phyloP scores from a whole-genome alignment of 106 monocot genomes.

The Hemerocallis citrina region DNA sequence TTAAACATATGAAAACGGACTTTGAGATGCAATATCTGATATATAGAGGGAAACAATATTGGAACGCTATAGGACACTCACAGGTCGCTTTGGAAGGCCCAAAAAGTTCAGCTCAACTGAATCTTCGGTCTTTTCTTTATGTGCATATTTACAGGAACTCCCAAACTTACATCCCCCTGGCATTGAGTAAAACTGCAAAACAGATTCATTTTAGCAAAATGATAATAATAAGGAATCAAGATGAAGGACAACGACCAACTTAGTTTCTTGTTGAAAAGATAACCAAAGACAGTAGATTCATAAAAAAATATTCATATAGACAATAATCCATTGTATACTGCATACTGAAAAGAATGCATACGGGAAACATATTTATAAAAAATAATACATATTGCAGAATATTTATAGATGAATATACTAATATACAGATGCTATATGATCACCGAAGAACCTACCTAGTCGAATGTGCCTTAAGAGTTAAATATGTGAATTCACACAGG shows the following conservation, averaged over 20 bases:
- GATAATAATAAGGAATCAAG: neutral
- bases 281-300: neutral
- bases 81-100: slow-evolving; percentile 64
- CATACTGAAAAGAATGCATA: too few relatives aligned
- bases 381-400: too few relatives aligned
- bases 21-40: neutral
- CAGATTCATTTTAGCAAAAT: neutral
- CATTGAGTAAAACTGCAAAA: slow-evolving; percentile 46
- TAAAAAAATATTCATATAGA: neutral
- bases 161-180: slow-evolving; percentile 65
- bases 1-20: neutral
- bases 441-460: too few relatives aligned
- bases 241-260: neutral
- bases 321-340: neutral
- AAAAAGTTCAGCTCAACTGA: slow-evolving; percentile 54
- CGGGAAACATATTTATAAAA: too few relatives aligned
- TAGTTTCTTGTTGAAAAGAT: neutral
- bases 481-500: too few relatives aligned
- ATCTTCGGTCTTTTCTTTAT: slow-evolving; percentile 29
- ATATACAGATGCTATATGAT: too few relatives aligned
- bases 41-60: neutral
- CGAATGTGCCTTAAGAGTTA: too few relatives aligned
- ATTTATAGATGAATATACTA: too few relatives aligned
- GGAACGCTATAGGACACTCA: slow-evolving; percentile 18
- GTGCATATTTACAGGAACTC: slow-evolving; percentile 43